These are phyloP conservation scores for Botryotinia globosa DNA, from an alignment of 2,329 filamentous ascomycete genomes.

Conservation along the genomic window DNA sequence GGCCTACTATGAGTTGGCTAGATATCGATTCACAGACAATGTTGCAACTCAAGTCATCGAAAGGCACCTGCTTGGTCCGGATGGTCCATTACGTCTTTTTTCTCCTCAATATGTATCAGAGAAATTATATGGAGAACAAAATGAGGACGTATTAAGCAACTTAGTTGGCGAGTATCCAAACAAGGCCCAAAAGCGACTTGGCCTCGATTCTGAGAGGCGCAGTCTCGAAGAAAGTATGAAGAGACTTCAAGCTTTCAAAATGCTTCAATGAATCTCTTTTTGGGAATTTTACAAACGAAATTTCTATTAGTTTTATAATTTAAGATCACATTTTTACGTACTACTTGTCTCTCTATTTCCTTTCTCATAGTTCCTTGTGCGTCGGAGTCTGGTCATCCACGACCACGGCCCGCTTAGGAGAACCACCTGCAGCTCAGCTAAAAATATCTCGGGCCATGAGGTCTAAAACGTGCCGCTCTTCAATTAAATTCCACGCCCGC, in stretches of 20 bases:
- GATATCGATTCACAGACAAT: conserved; percentile 27
- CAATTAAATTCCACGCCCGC: not conserved
- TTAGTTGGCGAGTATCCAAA: conserved; percentile 23
- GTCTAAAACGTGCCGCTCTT: not conserved
- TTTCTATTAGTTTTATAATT: not conserved
- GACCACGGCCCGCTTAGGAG: not conserved
- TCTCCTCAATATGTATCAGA: conserved; percentile 22
- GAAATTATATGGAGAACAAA: conserved; percentile 23
- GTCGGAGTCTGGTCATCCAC: not conserved
- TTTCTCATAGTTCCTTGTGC: too few relatives aligned
- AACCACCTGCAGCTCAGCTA: not conserved
- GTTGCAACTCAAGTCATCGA: conserved; percentile 26
- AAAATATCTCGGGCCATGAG: not conserved
- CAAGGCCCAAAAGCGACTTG: conserved; percentile 16
- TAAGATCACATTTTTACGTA: not conserved
- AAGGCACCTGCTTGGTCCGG: conserved; percentile 24
- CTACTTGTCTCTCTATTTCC: not conserved
- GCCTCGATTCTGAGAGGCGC: conserved; percentile 16
- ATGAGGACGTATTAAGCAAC: conserved; percentile 13
- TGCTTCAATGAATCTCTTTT: conserved; percentile 13
- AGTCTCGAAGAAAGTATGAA: conserved; percentile 25
- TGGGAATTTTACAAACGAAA: not conserved
- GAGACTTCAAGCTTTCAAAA: conserved; percentile 23
- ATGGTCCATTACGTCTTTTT: conserved; percentile 23
- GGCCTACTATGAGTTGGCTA: conserved; percentile 24